Evolutionary conservation across 2,329 filamentous ascomycete species (phyloP).

Genomic region (Botrytis tulipae): DNA sequence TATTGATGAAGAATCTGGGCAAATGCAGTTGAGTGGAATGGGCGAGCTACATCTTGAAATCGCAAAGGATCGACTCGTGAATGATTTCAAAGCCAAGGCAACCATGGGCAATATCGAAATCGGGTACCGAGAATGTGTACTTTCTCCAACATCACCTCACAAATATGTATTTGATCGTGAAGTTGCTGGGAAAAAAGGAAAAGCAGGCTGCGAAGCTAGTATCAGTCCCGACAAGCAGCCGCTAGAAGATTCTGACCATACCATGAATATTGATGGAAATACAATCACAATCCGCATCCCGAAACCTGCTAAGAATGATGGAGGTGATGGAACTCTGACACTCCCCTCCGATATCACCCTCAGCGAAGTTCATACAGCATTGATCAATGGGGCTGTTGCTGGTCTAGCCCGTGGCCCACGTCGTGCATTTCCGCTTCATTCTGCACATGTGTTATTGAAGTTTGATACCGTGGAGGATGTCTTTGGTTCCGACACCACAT

Average conservation of each 20-base stretch:
- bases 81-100: slow-evolving; percentile 83
- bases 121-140: slow-evolving; percentile 84
- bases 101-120: slow-evolving; percentile 90
- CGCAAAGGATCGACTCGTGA: slow-evolving; percentile 80
- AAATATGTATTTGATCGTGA: slow-evolving; percentile 71
- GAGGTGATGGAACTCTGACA: slow-evolving; percentile 41
- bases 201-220: slow-evolving; percentile 69
- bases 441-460: slow-evolving; percentile 66
- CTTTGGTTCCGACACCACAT: slow-evolving; percentile 64
- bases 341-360: slow-evolving; percentile 55
- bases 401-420: slow-evolving; percentile 82
- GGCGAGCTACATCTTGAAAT: slow-evolving; percentile 95
- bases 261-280: slow-evolving; percentile 67
- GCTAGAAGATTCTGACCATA: slow-evolving; percentile 43
- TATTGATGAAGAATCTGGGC: slow-evolving; percentile 84
- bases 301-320: slow-evolving; percentile 36
- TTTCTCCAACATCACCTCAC: slow-evolving; percentile 53
- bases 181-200: slow-evolving; percentile 76
- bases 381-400: slow-evolving; percentile 78
- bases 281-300: slow-evolving; percentile 54
- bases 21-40: slow-evolving; percentile 94
- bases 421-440: slow-evolving; percentile 76
- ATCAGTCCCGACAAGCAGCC: slow-evolving; percentile 59
- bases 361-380: slow-evolving; percentile 48
- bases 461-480: slow-evolving; percentile 65